A percentile compares a stretch with the other conserved stretches of the same genome.
Evolutionary conservation across 768 basidiomycete species (phyloP).

Genomic region (Phylloporus scabripes): DNA sequence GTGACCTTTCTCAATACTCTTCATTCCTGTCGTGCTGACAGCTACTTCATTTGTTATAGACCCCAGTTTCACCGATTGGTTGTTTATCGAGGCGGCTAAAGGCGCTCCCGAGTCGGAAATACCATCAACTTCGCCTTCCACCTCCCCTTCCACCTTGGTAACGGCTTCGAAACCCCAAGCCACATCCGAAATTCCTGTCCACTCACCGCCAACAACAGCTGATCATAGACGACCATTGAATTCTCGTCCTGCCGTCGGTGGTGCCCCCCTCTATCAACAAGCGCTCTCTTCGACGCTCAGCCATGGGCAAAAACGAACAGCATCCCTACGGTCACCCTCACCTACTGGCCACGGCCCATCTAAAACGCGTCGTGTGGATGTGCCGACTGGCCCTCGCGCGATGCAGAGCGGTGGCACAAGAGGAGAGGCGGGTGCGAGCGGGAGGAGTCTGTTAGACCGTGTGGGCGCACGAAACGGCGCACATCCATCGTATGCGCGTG

Average conservation of each 20-base stretch:
- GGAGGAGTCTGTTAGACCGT: constrained; percentile 74
- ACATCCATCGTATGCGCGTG: constrained; percentile 32
- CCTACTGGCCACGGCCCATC: constrained; percentile 61
- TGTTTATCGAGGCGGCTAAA: constrained; percentile 76
- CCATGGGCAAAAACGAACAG: constrained; percentile 55
- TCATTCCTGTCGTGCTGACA: constrained; percentile 5
- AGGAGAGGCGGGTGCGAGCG: constrained; percentile 22
- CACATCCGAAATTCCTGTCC: constrained; percentile 26
- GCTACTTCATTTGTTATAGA: constrained; percentile 40
- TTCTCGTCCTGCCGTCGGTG: constrained; percentile 38
- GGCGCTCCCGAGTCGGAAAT: constrained; percentile 52
- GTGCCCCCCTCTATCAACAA: constrained; percentile 60
- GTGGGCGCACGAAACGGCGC: constrained; percentile 53
- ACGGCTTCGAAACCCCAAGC: constrained; percentile 23
- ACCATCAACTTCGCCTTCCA: constrained; percentile 30
- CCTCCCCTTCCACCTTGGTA: constrained; percentile 23
- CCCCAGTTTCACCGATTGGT: constrained; percentile 80
- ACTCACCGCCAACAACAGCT: constrained; percentile 13
- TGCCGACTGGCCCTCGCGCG: constrained; percentile 82
- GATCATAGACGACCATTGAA: constrained; percentile 35
- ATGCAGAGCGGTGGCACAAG: constrained; percentile 44
- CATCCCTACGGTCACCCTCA: constrained; percentile 58
- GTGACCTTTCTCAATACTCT: constrained; percentile 1
- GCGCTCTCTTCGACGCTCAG: constrained; percentile 58
- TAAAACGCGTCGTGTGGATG: constrained; percentile 68